Base-by-base conservation (phyloP, 495 filamentous ascomycete genomes). In the Stereocaulon alpinum region DNA sequence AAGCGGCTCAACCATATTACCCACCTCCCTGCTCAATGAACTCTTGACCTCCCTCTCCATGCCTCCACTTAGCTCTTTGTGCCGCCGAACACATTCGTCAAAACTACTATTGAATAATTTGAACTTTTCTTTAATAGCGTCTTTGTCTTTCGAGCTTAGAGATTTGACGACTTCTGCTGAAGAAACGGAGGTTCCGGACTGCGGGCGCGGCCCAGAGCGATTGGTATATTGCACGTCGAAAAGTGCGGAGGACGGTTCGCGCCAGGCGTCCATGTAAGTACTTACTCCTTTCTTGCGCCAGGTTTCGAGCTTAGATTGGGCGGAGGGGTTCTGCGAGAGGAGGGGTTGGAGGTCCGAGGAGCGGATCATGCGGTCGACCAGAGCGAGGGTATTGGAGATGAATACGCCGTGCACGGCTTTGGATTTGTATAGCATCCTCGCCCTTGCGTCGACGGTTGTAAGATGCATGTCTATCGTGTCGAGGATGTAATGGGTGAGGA, bases 71-170 rank as follows among this genome's bases (percentile, higher is more conserved):
- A 86, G 81, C 32, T 74, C 71, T 71, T 91, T 93, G 71, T 97
- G 94, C 59, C 81, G 82, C 37, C 78, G 63, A 9, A 95, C 82
- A 69, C 95, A 76, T 10, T 95, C 90, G 50, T 99, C 94, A 66
- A 99, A 97, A 63, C 76, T 84, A 9, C 79, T 72, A 69, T 99
- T 99, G 77, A 99, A 99, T 27, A 83, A 80, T 64, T 84, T 84
- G 72, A 96, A 97, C 71, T 96, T 97, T 67, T 90, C 86, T 72
- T 97, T 99, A 71, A 96, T 92, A 14, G 83, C 86, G 67, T 97
- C 93, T 67, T 90, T 93, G 64, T 97, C 93, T 68, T 93, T 94
- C 66, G 84, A 88, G 52, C 78, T 82, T 10, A 98, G 75, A 6
- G 80, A 79, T 69, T 95, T 93, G 64, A 96, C 76, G 55, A 96